Conservation (phyloP, 1,284 basidiomycete species). For the Psilocybe mexicana region DNA sequence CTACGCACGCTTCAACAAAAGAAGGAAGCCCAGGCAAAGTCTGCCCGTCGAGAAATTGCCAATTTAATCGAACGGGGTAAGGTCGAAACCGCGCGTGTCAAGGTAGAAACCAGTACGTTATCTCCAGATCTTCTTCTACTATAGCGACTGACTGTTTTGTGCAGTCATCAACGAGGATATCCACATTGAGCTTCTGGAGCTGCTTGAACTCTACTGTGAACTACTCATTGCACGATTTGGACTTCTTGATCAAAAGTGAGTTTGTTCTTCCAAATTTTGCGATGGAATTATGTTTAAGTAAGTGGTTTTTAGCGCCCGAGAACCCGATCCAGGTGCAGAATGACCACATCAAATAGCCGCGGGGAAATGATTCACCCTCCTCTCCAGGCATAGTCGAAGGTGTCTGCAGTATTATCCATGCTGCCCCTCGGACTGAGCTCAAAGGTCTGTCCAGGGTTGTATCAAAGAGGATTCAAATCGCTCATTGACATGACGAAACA, state of each 20-base stretch:
- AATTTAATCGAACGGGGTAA: constrained; percentile 77
- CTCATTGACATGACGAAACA: constrained; percentile 1
- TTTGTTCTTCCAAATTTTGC: constrained; percentile 6
- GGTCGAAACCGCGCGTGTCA: constrained; percentile 81
- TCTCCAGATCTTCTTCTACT: background rate
- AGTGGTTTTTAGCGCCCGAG: constrained; percentile 53
- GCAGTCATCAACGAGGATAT: constrained; percentile 85
- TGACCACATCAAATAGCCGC: constrained; percentile 4
- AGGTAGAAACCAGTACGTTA: constrained; percentile 74
- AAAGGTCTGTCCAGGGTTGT: constrained; percentile 57
- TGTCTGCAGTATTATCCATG: constrained; percentile 76
- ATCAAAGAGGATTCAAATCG: background rate
- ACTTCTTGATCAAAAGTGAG: constrained; percentile 82
- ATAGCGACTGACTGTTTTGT: constrained; percentile 1
- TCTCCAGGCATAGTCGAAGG: constrained; percentile 38
- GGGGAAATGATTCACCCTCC: background rate
- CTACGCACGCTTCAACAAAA: constrained; percentile 91
- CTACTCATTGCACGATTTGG: constrained; percentile 92
- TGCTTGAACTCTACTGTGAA: constrained; percentile 93
- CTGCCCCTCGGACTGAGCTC: constrained; percentile 87
- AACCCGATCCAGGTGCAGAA: constrained; percentile 83
- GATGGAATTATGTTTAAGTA: constrained; percentile 4
- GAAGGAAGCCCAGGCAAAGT: constrained; percentile 90
- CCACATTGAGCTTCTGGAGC: constrained; percentile 83
- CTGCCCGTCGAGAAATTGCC: constrained; percentile 77